Evolutionary conservation across 192 early-diverging fungal species (phyloP), one percentile per base, ranked within the genome.

Genomic region (Funneliformis mosseae): DNA sequence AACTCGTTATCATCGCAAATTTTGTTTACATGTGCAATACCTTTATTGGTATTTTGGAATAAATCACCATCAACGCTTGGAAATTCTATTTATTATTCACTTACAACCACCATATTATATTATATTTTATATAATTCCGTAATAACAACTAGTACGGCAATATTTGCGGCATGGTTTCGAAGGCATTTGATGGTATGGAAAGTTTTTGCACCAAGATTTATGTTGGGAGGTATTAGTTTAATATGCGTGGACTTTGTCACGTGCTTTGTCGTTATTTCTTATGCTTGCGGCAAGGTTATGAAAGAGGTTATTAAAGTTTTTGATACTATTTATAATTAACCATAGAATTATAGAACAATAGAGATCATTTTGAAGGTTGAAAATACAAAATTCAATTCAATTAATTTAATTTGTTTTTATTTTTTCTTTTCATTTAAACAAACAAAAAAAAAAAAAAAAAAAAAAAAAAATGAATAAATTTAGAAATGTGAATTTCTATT

Each of bases 131-230:
- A 88, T 77, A 79, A 90, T 72, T 79, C 84, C 55, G 25, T 88
- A 62, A 74, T 88, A 5, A 61, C 89, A 63, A 79, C 81, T 1
- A 84, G 83, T 41, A 79, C 88, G 14, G 90, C 91, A 39, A 82
- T 89, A 43, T 87, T 88, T 48, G 94, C 92, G 0, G 93, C 89
- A 11, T 83, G 86, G 80, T 94, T 95, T 83, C 83, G 94, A 62
- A 86, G 97, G 1, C 96, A 98, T 83, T 88, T 97, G 78, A 97
- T 97, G 97, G 95, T 96, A n/a, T 98, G 96, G 97, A 96, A 95
- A 77, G 89, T 97, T 10, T 98, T 96, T 93, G 96, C 94, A 11
- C 96, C 97, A 1, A 88, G 96, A 78, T 96, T 94, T 78, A 89
- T 98, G 84, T 83, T 95, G 28, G 82, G 79, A 23, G 84, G 82